phyloP scores from a whole-genome alignment of 345 rosid genomes.

The Eucalyptus pauciflora region DNA sequence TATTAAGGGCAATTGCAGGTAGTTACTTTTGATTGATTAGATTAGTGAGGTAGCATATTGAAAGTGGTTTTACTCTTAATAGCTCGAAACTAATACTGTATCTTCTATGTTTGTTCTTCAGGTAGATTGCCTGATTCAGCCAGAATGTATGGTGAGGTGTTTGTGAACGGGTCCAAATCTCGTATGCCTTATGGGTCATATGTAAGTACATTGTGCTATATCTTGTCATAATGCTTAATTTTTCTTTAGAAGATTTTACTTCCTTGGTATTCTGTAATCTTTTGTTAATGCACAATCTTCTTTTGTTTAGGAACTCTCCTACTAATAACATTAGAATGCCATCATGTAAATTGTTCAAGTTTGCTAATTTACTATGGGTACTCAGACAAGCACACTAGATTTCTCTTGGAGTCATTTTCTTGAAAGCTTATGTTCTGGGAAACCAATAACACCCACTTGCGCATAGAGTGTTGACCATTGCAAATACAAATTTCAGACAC shows the following conservation, averaged over 20 bases:
- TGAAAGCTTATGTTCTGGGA: background rate
- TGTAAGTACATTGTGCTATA: conserved; percentile 36
- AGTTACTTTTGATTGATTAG: background rate
- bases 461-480: background rate
- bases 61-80: background rate
- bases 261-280: background rate
- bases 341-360: background rate
- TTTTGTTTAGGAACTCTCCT: background rate
- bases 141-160: conserved; percentile 80
- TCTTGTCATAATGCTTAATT: background rate
- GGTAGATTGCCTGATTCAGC: conserved; percentile 81
- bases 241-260: background rate
- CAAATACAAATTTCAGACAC: background rate
- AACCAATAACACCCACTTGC: background rate
- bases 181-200: conserved; percentile 81
- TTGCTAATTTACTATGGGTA: background rate
- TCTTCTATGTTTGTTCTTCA: conserved; percentile 8
- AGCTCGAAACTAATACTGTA: background rate
- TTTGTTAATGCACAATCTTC: background rate
- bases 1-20: conserved; percentile 95
- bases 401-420: background rate
- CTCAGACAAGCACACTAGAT: background rate
- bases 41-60: background rate
- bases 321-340: background rate
- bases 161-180: conserved; percentile 65